These are phyloP conservation scores for Fusarium concolor DNA, from an alignment of 2,329 filamentous ascomycete species.

Conservation along the genomic window DNA sequence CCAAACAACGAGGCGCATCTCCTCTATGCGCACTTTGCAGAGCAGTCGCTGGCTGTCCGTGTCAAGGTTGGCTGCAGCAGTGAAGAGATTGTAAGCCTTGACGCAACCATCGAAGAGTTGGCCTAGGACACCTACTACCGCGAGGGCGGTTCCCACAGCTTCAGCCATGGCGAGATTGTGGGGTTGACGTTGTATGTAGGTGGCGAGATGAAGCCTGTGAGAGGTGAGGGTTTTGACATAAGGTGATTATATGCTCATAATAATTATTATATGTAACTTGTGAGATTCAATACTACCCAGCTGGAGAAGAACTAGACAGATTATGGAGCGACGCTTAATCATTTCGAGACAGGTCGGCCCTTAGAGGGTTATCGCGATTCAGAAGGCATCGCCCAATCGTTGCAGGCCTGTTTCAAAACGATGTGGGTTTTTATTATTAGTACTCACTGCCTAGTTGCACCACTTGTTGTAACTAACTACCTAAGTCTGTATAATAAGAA, in stretches of 20 bases:
- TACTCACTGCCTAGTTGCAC: not conserved
- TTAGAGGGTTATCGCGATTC: not conserved
- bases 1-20: slow-evolving; percentile 62
- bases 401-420: not conserved
- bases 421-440: not conserved
- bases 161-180: slow-evolving; percentile 49
- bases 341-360: not conserved
- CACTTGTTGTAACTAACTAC: not conserved
- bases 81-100: slow-evolving; percentile 59
- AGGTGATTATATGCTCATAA: not conserved
- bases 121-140: slow-evolving; percentile 58
- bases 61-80: slow-evolving; percentile 56
- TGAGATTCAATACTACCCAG: not conserved
- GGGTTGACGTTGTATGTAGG: not conserved
- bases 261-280: not conserved
- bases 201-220: slow-evolving; percentile 8
- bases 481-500: not conserved
- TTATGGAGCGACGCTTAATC: slow-evolving; percentile 25
- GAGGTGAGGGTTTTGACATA: not conserved
- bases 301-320: slow-evolving; percentile 6
- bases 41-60: slow-evolving; percentile 57
- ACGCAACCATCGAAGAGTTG: slow-evolving; percentile 62
- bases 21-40: slow-evolving; percentile 63
- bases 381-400: not conserved
- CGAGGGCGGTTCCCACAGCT: slow-evolving; percentile 56